A percentile compares a stretch with the other conserved stretches of the same genome.
phyloP scores from a whole-genome alignment of 768 basidiomycete species.

The Gloeophyllum trabeum region DNA sequence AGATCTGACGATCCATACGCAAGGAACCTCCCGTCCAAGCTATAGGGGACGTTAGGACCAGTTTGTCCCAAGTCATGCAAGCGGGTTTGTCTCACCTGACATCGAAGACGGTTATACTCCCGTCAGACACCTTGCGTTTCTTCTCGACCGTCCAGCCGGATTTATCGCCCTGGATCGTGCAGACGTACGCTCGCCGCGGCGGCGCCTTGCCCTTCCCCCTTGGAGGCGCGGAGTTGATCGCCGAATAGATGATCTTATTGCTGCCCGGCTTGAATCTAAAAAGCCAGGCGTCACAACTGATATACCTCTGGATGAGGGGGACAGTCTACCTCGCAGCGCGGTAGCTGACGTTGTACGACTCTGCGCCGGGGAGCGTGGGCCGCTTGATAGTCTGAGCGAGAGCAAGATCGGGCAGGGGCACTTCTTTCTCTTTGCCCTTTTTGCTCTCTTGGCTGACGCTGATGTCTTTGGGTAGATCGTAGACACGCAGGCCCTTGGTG shows the following conservation, averaged over 20 bases:
- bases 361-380: conserved; percentile 34
- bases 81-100: conserved; percentile 43
- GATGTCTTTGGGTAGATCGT: conserved; percentile 40
- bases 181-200: conserved; percentile 50
- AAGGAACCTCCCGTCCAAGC: conserved; percentile 70
- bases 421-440: conserved; percentile 25
- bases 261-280: no score
- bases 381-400: conserved; percentile 41
- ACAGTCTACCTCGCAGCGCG: conserved; percentile 54
- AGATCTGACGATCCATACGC: conserved; percentile 85
- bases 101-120: conserved; percentile 80
- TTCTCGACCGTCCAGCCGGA: conserved; percentile 65
- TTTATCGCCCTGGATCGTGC: no score
- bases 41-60: conserved; percentile 19
- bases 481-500: conserved; percentile 52
- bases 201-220: no score
- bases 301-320: no score
- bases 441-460: conserved; percentile 19
- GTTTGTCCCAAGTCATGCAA: neutral
- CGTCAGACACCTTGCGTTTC: conserved; percentile 63
- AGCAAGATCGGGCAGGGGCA: conserved; percentile 16
- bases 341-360: no score
- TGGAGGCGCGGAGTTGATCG: no score
- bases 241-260: no score
- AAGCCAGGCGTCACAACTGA: no score